These are phyloP conservation scores for Candida smagusa DNA, from an alignment of 1,139 yeast species.

Conservation along the genomic window DNA sequence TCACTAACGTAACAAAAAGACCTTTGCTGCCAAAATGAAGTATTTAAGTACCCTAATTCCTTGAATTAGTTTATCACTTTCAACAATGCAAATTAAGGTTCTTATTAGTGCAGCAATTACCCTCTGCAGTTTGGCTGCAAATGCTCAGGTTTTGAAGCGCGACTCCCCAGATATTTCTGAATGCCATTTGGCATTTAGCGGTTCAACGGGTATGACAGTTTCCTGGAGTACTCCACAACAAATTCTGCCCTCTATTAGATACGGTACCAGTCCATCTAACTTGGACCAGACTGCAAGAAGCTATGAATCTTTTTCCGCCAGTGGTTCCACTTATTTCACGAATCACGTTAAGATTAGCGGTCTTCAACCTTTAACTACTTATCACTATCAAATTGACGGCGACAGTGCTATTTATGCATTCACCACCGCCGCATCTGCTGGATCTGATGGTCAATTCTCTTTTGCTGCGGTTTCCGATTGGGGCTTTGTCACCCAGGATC, in stretches of 20 bases:
- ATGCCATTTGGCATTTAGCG: conserved; percentile 5
- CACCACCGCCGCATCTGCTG: conserved; percentile 3
- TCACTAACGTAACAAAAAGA: no score
- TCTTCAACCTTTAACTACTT: conserved; percentile 3
- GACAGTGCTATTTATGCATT: conserved; percentile 1
- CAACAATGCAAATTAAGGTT: no score
- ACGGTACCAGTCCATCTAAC: conserved; percentile 1
- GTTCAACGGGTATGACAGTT: conserved; percentile 4
- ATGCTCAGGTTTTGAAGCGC: no score
- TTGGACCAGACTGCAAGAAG: conserved; percentile 4
- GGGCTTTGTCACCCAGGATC: conserved; percentile 5
- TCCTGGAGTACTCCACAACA: conserved; percentile 5
- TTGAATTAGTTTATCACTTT: no score
- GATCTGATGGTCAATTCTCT: conserved; percentile 1
- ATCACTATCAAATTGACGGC: conserved; percentile 3
- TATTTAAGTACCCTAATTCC: no score
- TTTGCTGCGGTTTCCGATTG: conserved; percentile 5
- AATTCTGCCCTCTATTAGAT: conserved; percentile 2
- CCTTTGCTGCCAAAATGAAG: no score
- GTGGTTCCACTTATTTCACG: conserved; percentile 2
- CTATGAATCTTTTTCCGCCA: conserved; percentile 2
- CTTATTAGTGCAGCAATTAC: no score
- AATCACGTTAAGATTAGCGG: conserved; percentile 5
- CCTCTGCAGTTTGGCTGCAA: no score
- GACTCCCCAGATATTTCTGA: not conserved